Conservation (phyloP, 2,329 filamentous ascomycete species). For the Rhynchosporium graminicola region DNA sequence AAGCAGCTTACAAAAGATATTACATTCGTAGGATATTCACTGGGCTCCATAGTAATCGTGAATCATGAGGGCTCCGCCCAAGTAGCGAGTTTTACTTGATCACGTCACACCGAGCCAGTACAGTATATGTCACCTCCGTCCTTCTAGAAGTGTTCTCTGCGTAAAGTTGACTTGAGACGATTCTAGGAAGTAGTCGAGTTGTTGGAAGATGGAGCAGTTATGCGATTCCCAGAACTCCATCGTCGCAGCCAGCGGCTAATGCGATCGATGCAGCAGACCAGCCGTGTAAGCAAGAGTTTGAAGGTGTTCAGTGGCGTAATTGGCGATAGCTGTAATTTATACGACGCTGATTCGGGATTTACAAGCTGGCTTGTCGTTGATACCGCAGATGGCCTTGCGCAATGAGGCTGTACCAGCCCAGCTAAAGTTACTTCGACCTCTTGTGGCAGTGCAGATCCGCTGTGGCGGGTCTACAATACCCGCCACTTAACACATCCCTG, state of each 20-base stretch:
- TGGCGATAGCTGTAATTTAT: neutral
- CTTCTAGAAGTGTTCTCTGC: neutral
- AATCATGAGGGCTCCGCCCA: constrained; percentile 21
- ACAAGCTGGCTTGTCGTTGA: neutral
- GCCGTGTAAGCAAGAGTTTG: neutral
- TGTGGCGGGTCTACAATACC: constrained; percentile 17
- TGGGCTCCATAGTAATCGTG: constrained; percentile 39
- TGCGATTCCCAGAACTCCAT: constrained; percentile 39
- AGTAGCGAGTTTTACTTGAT: neutral
- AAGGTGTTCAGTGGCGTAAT: neutral
- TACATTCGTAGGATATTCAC: constrained; percentile 41
- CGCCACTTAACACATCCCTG: constrained; percentile 19
- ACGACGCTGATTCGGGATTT: neutral
- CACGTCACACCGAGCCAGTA: neutral
- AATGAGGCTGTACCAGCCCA: constrained; percentile 2
- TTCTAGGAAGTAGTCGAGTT: neutral
- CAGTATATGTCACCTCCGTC: neutral
- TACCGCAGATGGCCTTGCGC: constrained; percentile 8
- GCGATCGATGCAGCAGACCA: constrained; percentile 11
- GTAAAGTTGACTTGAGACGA: neutral
- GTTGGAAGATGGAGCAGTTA: constrained; percentile 30
- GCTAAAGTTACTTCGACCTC: neutral
- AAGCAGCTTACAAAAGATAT: constrained; percentile 38
- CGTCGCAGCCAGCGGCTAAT: constrained; percentile 34
- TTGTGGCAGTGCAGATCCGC: constrained; percentile 10